These are phyloP conservation scores for Alternaria triticimaculans DNA, from an alignment of 2,329 filamentous ascomycete genomes.

Conservation along the genomic window DNA sequence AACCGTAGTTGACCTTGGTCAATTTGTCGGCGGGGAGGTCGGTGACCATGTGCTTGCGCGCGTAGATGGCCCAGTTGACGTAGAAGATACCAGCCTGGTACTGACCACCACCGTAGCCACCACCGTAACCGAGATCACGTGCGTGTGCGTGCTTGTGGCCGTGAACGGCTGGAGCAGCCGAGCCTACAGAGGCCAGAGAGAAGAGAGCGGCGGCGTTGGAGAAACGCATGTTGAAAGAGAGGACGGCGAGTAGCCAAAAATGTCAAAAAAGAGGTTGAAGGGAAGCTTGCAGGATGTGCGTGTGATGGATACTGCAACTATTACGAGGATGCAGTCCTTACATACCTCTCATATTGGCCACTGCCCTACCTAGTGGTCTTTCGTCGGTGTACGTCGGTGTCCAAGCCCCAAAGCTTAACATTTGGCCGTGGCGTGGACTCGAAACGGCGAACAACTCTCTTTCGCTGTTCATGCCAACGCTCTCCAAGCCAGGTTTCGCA, in stretches of 20 bases:
- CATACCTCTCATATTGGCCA: neutral
- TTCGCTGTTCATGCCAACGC: neutral
- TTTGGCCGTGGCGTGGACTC: constrained; percentile 12
- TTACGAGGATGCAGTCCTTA: neutral
- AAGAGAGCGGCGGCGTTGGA: constrained; percentile 26
- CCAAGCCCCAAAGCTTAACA: constrained; percentile 11
- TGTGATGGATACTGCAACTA: neutral
- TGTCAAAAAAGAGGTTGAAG: constrained; percentile 7
- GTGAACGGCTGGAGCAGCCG: constrained; percentile 17
- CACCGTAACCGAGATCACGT: neutral
- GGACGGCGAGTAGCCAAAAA: constrained; percentile 26
- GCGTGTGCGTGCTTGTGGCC: constrained; percentile 7
- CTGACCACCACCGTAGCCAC: constrained; percentile 37
- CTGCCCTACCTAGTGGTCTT: constrained; percentile 1
- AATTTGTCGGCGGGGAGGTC: constrained; percentile 81
- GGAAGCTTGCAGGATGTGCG: neutral
- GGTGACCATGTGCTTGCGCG: constrained; percentile 79
- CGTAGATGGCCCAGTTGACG: constrained; percentile 83
- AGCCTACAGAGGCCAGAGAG: constrained; percentile 23
- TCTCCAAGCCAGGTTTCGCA: neutral
- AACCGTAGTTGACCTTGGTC: constrained; percentile 88
- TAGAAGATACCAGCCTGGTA: constrained; percentile 74
- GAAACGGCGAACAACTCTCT: constrained; percentile 2
- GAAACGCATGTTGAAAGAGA: constrained; percentile 33
- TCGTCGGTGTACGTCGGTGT: constrained; percentile 9